Conservation (phyloP, 75 land plant species). For the Ceratopteris richardii region DNA sequence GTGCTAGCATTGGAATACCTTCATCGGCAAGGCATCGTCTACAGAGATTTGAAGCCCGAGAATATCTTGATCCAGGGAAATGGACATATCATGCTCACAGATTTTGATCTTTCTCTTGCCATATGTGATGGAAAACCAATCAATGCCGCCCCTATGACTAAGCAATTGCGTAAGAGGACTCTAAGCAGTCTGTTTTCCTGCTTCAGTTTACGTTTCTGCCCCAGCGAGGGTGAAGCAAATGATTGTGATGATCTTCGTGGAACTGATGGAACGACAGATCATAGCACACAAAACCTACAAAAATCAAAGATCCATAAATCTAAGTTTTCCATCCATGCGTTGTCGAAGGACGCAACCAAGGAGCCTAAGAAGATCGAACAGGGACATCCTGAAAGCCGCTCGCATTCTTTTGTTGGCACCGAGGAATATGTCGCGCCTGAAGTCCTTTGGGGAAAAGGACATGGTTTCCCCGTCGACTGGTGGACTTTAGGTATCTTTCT, state of each 20-base stretch:
- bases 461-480: constrained; percentile 69
- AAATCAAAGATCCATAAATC: background rate
- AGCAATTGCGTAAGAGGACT: too few relatives aligned
- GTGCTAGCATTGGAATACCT: constrained; percentile 64
- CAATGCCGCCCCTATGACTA: too few relatives aligned
- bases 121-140: too few relatives aligned
- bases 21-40: constrained; percentile 61
- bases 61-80: constrained; percentile 51
- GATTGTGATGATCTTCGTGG: too few relatives aligned
- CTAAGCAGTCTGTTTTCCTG: too few relatives aligned
- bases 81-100: constrained; percentile 73
- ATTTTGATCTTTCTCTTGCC: constrained; percentile 60
- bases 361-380: background rate
- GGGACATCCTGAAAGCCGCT: constrained; percentile 9
- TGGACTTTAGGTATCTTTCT: constrained; percentile 71
- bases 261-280: too few relatives aligned
- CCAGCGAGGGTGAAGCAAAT: too few relatives aligned
- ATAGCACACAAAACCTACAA: too few relatives aligned
- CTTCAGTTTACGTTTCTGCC: too few relatives aligned
- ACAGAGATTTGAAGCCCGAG: constrained; percentile 72
- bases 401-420: constrained; percentile 68
- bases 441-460: constrained; percentile 64
- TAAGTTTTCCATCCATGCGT: background rate
- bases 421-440: constrained; percentile 82
- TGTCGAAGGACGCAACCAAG: constrained; percentile 1